A percentile compares a stretch with the other conserved stretches of the same genome.
phyloP scores from a whole-genome alignment of 2,329 filamentous ascomycete species.

The Penicillium oxalicum region DNA sequence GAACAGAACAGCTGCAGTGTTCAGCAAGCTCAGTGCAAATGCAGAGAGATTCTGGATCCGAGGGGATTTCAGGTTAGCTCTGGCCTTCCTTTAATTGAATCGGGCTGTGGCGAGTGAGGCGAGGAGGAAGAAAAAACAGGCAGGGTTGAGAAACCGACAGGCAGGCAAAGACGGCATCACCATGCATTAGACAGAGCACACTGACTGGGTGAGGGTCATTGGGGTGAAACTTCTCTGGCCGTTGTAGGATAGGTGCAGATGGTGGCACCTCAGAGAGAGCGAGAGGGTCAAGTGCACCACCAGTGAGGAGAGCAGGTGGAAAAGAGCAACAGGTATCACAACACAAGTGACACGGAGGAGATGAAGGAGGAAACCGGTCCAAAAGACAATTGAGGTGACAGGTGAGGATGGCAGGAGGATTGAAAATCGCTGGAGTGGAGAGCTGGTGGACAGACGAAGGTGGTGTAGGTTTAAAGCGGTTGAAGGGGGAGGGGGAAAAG shows the following conservation, averaged over 20 bases:
- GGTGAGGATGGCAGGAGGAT: neutral
- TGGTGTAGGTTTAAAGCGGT: neutral
- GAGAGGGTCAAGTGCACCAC: constrained; percentile 14
- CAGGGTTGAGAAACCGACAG: constrained; percentile 9
- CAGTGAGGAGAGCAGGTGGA: constrained; percentile 2
- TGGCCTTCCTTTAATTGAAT: constrained; percentile 5
- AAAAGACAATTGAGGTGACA: constrained; percentile 10
- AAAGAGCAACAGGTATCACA: constrained; percentile 20
- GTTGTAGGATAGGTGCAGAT: constrained; percentile 20
- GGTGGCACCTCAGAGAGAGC: constrained; percentile 12
- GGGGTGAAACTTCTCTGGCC: constrained; percentile 1
- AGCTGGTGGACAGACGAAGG: neutral
- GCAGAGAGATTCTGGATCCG: constrained; percentile 8
- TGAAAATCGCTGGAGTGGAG: neutral
- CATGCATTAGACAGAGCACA: constrained; percentile 10
- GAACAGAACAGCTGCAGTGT: constrained; percentile 1
- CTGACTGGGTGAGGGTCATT: constrained; percentile 3
- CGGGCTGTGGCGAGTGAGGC: constrained; percentile 8
- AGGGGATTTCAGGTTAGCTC: constrained; percentile 6
- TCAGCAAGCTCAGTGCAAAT: constrained; percentile 3
- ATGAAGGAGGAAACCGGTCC: constrained; percentile 6
- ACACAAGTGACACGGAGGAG: constrained; percentile 15
- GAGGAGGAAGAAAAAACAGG: neutral
- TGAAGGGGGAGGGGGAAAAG: too few species aligned
- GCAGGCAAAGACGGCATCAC: constrained; percentile 11